phyloP scores from a whole-genome alignment of 225 moss, liverwort and hornwort species.

The Bryoerythrophyllum caledonicum region DNA sequence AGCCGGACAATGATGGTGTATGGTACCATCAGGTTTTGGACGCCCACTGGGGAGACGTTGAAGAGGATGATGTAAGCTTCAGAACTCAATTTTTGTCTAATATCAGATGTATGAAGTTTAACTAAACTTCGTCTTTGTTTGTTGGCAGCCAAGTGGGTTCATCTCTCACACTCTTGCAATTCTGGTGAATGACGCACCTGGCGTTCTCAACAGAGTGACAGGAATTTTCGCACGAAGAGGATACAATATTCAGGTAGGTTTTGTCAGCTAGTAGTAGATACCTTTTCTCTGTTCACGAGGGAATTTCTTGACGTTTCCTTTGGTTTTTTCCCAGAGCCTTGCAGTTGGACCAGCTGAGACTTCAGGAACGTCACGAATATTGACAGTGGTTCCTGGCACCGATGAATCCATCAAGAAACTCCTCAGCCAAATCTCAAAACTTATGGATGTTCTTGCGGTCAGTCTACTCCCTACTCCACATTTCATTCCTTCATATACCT shows the following conservation, averaged over 20 bases:
- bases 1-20: conserved; percentile 80
- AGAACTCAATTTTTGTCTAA: conserved; percentile 7
- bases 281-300: background rate
- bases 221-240: conserved; percentile 82
- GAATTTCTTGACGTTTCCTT: background rate
- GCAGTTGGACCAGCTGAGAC: conserved; percentile 78
- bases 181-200: conserved; percentile 81
- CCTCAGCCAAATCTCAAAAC: conserved; percentile 67
- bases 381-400: conserved; percentile 73
- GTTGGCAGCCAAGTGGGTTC: conserved; percentile 59
- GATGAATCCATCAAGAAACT: conserved; percentile 76
- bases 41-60: conserved; percentile 77
- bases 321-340: conserved; percentile 57
- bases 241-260: conserved; percentile 76
- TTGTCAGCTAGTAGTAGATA: too few relatives aligned
- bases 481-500: background rate
- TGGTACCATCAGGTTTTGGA: conserved; percentile 90
- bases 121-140: background rate
- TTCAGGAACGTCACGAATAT: conserved; percentile 64
- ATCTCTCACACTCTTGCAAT: conserved; percentile 69
- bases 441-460: conserved; percentile 77
- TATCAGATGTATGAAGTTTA: background rate
- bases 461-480: conserved; percentile 5
- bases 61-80: conserved; percentile 58
- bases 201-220: conserved; percentile 83